Conservation (phyloP, 495 filamentous ascomycete genomes). For the Aspergillus bridgeri region DNA sequence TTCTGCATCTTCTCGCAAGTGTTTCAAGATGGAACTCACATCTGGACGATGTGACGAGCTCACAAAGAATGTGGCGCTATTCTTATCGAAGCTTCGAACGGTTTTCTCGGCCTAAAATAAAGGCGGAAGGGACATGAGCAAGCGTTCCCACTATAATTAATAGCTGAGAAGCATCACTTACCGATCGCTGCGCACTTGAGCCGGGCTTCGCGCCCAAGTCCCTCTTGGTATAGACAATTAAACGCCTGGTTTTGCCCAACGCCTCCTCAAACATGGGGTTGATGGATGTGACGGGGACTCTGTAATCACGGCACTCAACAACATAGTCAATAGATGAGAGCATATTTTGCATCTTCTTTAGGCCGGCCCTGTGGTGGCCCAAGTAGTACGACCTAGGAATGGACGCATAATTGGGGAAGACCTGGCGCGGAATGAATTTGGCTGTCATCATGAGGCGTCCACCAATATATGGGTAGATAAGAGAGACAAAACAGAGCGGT, state of each 20-base stretch:
- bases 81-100: slow-evolving; percentile 57
- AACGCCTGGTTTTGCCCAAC: slow-evolving; percentile 62
- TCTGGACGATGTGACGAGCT: slow-evolving; percentile 48
- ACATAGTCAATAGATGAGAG: slow-evolving; percentile 81
- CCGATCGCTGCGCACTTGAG: slow-evolving; percentile 25
- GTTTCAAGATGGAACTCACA: slow-evolving; percentile 53
- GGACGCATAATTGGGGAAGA: slow-evolving; percentile 64
- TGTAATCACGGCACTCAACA: slow-evolving; percentile 92
- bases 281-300: slow-evolving; percentile 79
- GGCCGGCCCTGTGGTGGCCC: slow-evolving; percentile 86
- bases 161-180: slow-evolving; percentile 18
- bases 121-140: background rate
- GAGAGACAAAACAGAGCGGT: background rate
- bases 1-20: slow-evolving; percentile 47
- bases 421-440: slow-evolving; percentile 67
- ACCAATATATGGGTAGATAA: background rate
- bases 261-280: slow-evolving; percentile 88
- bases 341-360: slow-evolving; percentile 79
- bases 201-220: slow-evolving; percentile 60
- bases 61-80: slow-evolving; percentile 63
- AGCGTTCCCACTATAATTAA: background rate
- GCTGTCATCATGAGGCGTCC: slow-evolving; percentile 21
- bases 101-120: slow-evolving; percentile 33
- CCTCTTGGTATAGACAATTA: slow-evolving; percentile 89
- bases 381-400: slow-evolving; percentile 92